Base-by-base conservation (phyloP, 192 early-diverging fungal genomes). In the Coemansia sp. region DNA sequence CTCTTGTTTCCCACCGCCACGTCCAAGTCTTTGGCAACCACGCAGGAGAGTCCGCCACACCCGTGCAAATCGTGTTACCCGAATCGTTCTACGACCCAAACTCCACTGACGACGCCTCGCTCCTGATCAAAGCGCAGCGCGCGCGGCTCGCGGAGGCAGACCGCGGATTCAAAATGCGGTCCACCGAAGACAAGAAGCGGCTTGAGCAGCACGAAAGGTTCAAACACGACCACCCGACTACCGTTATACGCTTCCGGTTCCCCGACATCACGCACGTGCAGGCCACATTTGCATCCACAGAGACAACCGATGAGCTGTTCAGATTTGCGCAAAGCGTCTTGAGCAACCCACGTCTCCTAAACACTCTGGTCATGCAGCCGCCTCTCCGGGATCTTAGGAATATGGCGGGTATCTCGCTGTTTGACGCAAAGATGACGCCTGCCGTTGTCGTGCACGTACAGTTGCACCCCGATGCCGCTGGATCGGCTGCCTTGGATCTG, bases 71-170 rank as follows among this genome's bases (percentile, higher is more conserved):
- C 60, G 89, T 91, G 20, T 76, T 95, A 13, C 94, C 95, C 2
- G 93, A 92, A 32, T 89, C 92, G 22, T 96, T 95, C 73, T 98
- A 93, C 82, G 85, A 90, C 48, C 67, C 93, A 9, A 75, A 85
- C 0, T 43, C 87, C 6, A 25, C 2, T 1, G 74, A 84, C 55
- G 95, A 99, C 67, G 74, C 95, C 49, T 82, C 86, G 59, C 66
- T 84, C 23, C 61, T 95, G 23, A 73, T 93, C 59, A 75, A 83
- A 38, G 74, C 83, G 9, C 85, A 91, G 68, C 66, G 72, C 9
- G 69, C 72, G 23, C 84, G 86, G 10, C 71, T 85, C 32, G 74
- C 75, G 9, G 71, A 85, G 20, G 88, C 92, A 52, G 87, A 90
- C 42, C 69, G 79, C 15, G 77, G 90, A 22, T 88, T 99, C 55